Base-by-base conservation (phyloP, 164 flowering plant species). In the Cinnamomum micranthum region DNA sequence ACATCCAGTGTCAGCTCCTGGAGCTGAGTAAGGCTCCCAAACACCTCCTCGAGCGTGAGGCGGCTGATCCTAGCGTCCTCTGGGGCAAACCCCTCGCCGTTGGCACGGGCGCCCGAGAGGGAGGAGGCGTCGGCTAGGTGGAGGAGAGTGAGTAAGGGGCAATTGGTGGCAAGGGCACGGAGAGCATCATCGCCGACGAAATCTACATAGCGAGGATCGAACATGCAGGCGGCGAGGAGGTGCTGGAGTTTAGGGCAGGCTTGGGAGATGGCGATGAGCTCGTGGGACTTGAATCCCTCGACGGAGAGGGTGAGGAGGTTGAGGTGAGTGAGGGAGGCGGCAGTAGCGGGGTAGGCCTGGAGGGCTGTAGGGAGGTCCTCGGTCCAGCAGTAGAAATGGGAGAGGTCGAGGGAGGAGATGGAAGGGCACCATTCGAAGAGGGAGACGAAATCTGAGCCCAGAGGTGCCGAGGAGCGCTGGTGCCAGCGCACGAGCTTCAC, bases 401-500 rank as follows among this genome's bases (percentile, higher is more conserved):
- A 92, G 20, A 91, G 84, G 74, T 94, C 97, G 6, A 94, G 86
- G 0, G 84, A 75, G 1, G 77, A 6, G 1, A 96, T 80, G 0
- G 58, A 65, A 1, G 12, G 59, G 59, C 88, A 86, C 23, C 74
- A 76, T 17, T 80, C 77, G 41, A 89, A 81, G 13, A 94, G 24
- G 2, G 90, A 72, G 2, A 64, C 7, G 74, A 94, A 84, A 70
- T 96, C 99, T 0, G 85, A 81, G 2, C 96, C 97, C 11, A 79
- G 68, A 0, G 80, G 81, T 1, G 80, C 52, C 6, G 70, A 86
- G 1, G 82, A 73, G 2, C 99, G 84, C 76, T 88, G 97, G 70
- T 96, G 99, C 97, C 97, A 94, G 2, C 98, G 82, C 20, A 96
- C 89, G 31, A 94, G 91, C 85, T 88, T 89, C 66, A 90, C 78